Conservation (phyloP, 2,329 filamentous ascomycete species). For the Colletotrichum horii region DNA sequence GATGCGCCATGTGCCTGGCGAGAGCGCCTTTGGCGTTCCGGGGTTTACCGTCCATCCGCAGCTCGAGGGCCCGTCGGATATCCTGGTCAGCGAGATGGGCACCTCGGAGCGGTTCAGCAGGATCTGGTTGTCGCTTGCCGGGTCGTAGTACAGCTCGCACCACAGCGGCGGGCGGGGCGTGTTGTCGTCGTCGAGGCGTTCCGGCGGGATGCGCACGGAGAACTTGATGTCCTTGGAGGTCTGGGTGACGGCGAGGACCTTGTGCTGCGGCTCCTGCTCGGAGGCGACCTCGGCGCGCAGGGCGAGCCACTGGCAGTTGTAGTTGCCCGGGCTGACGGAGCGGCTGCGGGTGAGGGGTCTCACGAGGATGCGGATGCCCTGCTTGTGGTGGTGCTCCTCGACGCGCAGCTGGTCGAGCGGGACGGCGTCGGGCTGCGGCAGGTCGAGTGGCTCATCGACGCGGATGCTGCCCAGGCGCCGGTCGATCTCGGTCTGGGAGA, state of each 20-base stretch:
- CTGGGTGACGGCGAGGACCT: conserved; percentile 65
- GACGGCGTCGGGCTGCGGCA: conserved; percentile 46
- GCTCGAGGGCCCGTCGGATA: conserved; percentile 43
- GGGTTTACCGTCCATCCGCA: conserved; percentile 46
- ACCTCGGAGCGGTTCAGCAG: conserved; percentile 60
- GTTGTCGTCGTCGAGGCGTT: conserved; percentile 45
- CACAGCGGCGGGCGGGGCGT: conserved; percentile 54
- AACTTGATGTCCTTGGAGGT: conserved; percentile 66
- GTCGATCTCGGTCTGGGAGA: conserved; percentile 61
- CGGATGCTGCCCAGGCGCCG: conserved; percentile 51
- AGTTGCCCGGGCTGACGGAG: conserved; percentile 60
- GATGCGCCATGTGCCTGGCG: conserved; percentile 63
- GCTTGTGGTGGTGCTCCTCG: conserved; percentile 57
- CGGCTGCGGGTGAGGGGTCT: conserved; percentile 58
- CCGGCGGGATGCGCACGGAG: conserved; percentile 59
- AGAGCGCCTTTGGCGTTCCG: conserved; percentile 49
- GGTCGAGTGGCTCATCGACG: conserved; percentile 46
- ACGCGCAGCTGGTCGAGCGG: conserved; percentile 58
- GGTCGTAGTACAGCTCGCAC: conserved; percentile 67
- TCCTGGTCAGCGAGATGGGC: conserved; percentile 54
- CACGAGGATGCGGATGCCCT: conserved; percentile 63
- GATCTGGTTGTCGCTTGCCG: conserved; percentile 62
- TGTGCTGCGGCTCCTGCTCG: conserved; percentile 54
- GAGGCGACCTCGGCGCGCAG: conserved; percentile 59
- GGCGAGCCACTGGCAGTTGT: conserved; percentile 62